Evolutionary conservation across 2,329 filamentous ascomycete species (phyloP).

Genomic region (Penicillium sp.): DNA sequence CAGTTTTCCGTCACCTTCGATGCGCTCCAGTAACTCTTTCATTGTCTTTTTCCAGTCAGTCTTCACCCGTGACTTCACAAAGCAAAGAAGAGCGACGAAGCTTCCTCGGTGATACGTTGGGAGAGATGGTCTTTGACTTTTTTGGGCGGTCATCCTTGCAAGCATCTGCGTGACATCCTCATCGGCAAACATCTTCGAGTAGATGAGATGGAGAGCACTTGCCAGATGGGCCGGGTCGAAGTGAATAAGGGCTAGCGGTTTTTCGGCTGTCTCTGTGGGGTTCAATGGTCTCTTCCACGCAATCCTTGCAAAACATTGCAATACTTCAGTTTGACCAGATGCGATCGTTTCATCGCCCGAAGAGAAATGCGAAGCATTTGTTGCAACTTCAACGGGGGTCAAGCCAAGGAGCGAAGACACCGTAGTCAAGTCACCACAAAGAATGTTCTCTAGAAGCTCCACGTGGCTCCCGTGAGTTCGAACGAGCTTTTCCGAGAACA

Average conservation of each 20-base stretch:
- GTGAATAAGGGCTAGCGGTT: not conserved
- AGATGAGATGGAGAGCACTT: not conserved
- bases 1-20: not conserved
- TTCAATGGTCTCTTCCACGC: not conserved
- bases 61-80: not conserved
- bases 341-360: not conserved
- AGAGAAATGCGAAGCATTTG: not conserved
- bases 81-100: not conserved
- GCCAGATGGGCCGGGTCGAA: not conserved
- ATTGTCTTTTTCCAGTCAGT: not conserved
- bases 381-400: not conserved
- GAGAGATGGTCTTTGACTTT: not conserved
- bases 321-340: not conserved
- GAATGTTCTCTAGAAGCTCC: not conserved
- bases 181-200: not conserved
- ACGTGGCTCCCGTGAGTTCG: not conserved
- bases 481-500: not conserved
- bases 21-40: not conserved
- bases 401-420: not conserved
- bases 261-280: not conserved
- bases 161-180: not conserved
- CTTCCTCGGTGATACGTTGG: not conserved
- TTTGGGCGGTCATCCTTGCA: not conserved
- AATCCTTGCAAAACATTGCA: not conserved
- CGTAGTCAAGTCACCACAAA: not conserved